phyloP scores from a whole-genome alignment of 176 grass and related monocot species.

The Leersia perrieri region DNA sequence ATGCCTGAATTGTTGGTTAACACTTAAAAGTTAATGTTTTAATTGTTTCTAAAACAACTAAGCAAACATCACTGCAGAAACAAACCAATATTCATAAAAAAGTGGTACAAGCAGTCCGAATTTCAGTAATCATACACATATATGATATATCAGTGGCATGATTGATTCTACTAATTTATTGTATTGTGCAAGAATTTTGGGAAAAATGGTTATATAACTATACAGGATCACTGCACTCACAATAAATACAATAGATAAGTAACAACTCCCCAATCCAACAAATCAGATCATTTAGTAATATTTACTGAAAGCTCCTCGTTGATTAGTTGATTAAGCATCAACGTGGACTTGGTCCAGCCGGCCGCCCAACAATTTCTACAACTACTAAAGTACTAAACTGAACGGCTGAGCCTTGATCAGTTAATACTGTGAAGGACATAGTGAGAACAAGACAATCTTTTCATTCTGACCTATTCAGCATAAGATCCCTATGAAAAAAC shows the following conservation, averaged over 20 bases:
- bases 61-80: background rate
- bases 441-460: background rate
- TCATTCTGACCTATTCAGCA: constrained; percentile 16
- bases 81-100: background rate
- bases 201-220: background rate
- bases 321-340: background rate
- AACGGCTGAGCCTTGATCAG: background rate
- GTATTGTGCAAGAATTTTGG: background rate
- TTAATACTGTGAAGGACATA: background rate
- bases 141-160: background rate
- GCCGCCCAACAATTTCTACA: background rate
- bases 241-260: background rate
- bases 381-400: too few relatives aligned
- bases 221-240: background rate
- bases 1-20: background rate
- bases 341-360: background rate
- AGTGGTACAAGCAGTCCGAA: background rate
- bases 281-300: background rate
- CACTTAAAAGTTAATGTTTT: background rate
- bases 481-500: too few relatives aligned
- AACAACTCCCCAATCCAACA: background rate
- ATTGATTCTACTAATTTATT: background rate
- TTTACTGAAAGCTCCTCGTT: background rate
- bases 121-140: background rate
- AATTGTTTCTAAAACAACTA: background rate